phyloP scores from a whole-genome alignment of 169 alveolate species.

The Plasmodium billcollinsi region DNA sequence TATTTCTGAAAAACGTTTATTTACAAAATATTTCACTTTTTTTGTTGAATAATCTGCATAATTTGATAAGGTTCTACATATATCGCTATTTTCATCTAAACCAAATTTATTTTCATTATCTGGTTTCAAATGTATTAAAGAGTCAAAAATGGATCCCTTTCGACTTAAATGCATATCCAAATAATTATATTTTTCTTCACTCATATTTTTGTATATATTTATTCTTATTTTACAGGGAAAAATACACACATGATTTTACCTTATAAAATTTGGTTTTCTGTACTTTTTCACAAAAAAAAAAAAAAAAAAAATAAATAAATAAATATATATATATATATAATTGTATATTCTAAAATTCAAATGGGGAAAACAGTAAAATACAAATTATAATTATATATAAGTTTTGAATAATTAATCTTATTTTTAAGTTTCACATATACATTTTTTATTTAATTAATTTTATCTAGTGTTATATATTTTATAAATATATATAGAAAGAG shows the following conservation, averaged over 20 bases:
- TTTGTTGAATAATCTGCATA: slow-evolving; percentile 72
- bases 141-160: slow-evolving; percentile 24
- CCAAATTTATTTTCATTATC: slow-evolving; percentile 42
- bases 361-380: too few species aligned
- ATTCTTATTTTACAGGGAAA: background rate
- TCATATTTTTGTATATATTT: slow-evolving; percentile 28
- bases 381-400: too few species aligned
- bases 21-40: slow-evolving; percentile 58
- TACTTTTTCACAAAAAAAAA: too few species aligned
- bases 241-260: slow-evolving; percentile 14
- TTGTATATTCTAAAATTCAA: too few species aligned
- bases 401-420: too few species aligned
- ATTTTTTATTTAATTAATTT: too few species aligned
- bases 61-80: slow-evolving; percentile 62
- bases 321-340: too few species aligned
- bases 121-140: slow-evolving; percentile 47
- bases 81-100: slow-evolving; percentile 56
- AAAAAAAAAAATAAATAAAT: too few species aligned
- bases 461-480: too few species aligned
- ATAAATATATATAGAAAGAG: too few species aligned
- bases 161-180: slow-evolving; percentile 15
- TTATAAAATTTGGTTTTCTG: slow-evolving; percentile 8
- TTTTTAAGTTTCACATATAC: too few species aligned
- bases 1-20: slow-evolving; percentile 68
- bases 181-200: slow-evolving; percentile 53